phyloP scores from a whole-genome alignment of 1,284 basidiomycete genomes.

The Irpex sp. region DNA sequence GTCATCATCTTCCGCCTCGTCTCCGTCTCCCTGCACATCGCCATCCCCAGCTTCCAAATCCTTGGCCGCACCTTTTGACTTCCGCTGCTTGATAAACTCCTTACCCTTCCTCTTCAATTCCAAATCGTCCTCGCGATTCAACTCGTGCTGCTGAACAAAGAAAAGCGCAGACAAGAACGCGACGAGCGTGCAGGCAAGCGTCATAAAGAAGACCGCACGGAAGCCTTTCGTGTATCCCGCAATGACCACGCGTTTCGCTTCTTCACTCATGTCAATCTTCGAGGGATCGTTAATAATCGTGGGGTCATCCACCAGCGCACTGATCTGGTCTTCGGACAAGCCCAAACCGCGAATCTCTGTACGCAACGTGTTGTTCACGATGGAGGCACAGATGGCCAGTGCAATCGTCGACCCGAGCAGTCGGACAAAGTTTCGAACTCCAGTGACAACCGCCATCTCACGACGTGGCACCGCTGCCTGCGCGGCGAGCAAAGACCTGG shows the following conservation, averaged over 20 bases:
- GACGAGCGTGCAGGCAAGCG: constrained; percentile 9
- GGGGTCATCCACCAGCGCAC: constrained; percentile 13
- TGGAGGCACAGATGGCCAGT: constrained; percentile 30
- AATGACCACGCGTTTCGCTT: constrained; percentile 12
- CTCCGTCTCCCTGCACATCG: neutral
- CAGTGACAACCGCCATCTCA: constrained; percentile 29
- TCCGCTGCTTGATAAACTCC: constrained; percentile 10
- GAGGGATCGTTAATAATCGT: constrained; percentile 13
- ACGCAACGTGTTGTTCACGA: constrained; percentile 18
- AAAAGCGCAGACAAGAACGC: constrained; percentile 14
- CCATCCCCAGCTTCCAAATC: constrained; percentile 6
- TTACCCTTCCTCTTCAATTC: constrained; percentile 14
- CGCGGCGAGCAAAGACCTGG: constrained; percentile 11
- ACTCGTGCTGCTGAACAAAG: constrained; percentile 16
- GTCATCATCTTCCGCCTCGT: neutral
- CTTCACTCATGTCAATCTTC: constrained; percentile 1
- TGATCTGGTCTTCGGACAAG: constrained; percentile 7
- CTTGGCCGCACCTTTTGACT: constrained; percentile 7
- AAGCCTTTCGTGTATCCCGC: constrained; percentile 16
- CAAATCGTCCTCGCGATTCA: constrained; percentile 16
- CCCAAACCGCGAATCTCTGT: constrained; percentile 7
- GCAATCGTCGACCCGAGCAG: constrained; percentile 33
- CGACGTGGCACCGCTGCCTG: constrained; percentile 33
- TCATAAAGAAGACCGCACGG: constrained; percentile 16
- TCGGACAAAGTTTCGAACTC: constrained; percentile 28